Evolutionary conservation across 495 filamentous ascomycete genomes (phyloP).

Genomic region (Hypoxylon subgilvum): DNA sequence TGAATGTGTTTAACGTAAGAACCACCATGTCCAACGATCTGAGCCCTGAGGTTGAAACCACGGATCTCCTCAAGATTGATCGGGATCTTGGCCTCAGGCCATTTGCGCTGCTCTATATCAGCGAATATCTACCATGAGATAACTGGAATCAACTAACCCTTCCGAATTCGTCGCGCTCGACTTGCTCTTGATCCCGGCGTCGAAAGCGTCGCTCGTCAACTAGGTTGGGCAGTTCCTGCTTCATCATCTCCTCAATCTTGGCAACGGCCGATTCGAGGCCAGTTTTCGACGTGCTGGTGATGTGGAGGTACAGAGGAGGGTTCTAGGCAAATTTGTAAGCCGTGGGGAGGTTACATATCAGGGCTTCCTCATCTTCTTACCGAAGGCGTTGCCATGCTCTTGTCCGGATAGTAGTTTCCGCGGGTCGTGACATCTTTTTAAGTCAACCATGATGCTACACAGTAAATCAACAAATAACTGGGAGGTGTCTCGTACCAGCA

Average conservation of each 20-base stretch:
- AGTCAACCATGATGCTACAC: conserved; percentile 61
- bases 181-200: conserved; percentile 79
- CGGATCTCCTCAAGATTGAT: conserved; percentile 87
- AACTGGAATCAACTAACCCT: conserved; percentile 63
- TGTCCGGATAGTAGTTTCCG: conserved; percentile 95
- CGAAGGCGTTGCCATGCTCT: conserved; percentile 91
- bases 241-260: conserved; percentile 92
- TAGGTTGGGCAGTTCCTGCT: conserved; percentile 92
- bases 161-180: conserved; percentile 95
- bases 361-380: conserved; percentile 60
- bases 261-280: conserved; percentile 85
- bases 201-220: conserved; percentile 95
- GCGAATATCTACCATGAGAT: conserved; percentile 33
- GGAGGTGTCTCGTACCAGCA: conserved; percentile 86
- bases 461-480: conserved; percentile 51
- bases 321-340: conserved; percentile 65
- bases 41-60: conserved; percentile 95
- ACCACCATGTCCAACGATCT: conserved; percentile 92
- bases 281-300: conserved; percentile 90
- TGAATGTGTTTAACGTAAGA: conserved; percentile 98
- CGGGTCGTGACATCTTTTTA: conserved; percentile 98
- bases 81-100: conserved; percentile 93
- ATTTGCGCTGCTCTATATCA: conserved; percentile 78
- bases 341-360: too few relatives aligned
- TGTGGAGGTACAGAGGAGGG: conserved; percentile 90